phyloP scores from a whole-genome alignment of 148 eudicot species.

The Arctostaphylos glauca region DNA sequence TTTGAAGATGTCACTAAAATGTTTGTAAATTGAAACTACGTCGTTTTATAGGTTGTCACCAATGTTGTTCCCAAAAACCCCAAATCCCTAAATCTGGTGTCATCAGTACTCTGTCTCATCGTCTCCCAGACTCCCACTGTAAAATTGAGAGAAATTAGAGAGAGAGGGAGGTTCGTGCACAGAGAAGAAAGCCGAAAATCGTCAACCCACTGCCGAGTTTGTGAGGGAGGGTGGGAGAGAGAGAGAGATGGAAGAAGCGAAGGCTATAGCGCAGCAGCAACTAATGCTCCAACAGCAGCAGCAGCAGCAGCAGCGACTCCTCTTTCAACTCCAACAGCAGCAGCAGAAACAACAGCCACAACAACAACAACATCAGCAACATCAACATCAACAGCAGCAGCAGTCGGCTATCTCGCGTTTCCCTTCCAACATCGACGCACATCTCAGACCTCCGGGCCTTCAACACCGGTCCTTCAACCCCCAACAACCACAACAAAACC shows the following conservation, averaged over 20 bases:
- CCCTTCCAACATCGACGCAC: slow-evolving; percentile 76
- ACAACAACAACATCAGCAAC: slow-evolving; percentile 22
- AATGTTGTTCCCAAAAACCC: no score
- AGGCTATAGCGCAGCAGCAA: slow-evolving; percentile 33
- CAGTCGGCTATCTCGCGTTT: slow-evolving; percentile 62
- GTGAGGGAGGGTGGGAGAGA: not conserved
- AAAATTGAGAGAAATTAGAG: no score
- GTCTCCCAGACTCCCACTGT: no score
- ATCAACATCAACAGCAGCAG: slow-evolving; percentile 29
- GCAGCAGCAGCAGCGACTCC: slow-evolving; percentile 1
- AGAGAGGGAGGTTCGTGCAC: no score
- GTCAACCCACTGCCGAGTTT: no score
- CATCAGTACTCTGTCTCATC: no score
- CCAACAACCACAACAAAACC: slow-evolving; percentile 21
- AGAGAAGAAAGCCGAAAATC: no score
- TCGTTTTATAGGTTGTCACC: no score
- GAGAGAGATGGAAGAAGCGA: slow-evolving; percentile 42
- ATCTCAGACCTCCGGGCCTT: slow-evolving; percentile 51
- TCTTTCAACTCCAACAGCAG: not conserved
- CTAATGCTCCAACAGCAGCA: not conserved
- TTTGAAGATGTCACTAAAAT: no score
- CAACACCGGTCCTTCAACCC: slow-evolving; percentile 26
- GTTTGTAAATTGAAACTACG: no score
- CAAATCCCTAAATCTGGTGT: no score
- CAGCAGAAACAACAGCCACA: slow-evolving; percentile 1